These are phyloP conservation scores for Cystofilobasidium macerans DNA, from an alignment of 768 basidiomycete genomes.

Conservation along the genomic window DNA sequence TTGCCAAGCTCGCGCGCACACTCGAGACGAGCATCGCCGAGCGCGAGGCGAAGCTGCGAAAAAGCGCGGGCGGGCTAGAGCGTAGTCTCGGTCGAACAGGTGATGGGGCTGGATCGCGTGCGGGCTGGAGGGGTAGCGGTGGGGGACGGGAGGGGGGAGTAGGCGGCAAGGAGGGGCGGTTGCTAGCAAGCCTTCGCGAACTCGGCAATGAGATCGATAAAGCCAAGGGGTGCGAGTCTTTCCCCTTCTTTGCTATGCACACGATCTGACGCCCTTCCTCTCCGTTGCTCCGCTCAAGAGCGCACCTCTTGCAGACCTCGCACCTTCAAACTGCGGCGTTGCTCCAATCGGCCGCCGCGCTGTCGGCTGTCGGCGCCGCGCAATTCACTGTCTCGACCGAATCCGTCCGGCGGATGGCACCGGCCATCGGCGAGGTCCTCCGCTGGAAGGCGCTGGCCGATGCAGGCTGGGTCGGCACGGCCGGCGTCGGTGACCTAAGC, in stretches of 20 bases:
- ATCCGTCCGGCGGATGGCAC: not conserved
- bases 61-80: not conserved
- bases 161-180: not conserved
- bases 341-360: not conserved
- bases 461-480: not conserved
- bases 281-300: not conserved
- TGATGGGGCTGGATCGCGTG: too few species aligned
- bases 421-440: not conserved
- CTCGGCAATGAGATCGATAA: not conserved
- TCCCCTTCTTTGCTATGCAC: not conserved
- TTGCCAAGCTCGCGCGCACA: not conserved
- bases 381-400: slow-evolving; percentile 1
- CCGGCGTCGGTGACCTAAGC: not conserved
- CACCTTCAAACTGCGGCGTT: not conserved
- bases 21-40: not conserved
- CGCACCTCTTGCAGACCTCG: not conserved
- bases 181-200: not conserved
- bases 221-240: not conserved
- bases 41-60: not conserved
- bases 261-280: too few species aligned
- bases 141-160: not conserved
- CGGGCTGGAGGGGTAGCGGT: too few species aligned
- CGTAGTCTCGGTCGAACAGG: not conserved
- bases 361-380: not conserved
- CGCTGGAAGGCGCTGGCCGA: not conserved